phyloP scores from a whole-genome alignment of 2,329 filamentous ascomycete genomes.

The Didymella glomerata region DNA sequence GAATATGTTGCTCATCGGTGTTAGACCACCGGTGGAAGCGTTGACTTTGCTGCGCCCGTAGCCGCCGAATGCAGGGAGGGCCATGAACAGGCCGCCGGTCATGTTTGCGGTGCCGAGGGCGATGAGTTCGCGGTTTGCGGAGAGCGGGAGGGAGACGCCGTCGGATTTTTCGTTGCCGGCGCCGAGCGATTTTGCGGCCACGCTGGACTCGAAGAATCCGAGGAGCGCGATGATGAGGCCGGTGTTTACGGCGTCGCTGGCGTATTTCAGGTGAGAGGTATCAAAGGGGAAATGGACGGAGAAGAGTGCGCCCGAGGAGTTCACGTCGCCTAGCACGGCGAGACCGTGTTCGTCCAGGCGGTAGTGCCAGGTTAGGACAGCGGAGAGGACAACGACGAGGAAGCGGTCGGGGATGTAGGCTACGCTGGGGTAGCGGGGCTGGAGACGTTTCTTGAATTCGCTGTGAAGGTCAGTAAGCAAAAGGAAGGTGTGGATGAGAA shows the following conservation, averaged over 20 bases:
- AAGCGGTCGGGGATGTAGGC: conserved; percentile 94
- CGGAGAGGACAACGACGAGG: conserved; percentile 83
- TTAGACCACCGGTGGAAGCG: conserved; percentile 87
- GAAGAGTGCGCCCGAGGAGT: conserved; percentile 76
- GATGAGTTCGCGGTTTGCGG: conserved; percentile 91
- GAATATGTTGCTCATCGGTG: conserved; percentile 91
- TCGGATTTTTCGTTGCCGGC: conserved; percentile 62
- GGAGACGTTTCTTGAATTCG: conserved; percentile 80
- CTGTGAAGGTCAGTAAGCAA: conserved; percentile 44
- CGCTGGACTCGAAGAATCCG: conserved; percentile 98
- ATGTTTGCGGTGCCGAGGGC: conserved; percentile 90
- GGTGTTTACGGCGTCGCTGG: conserved; percentile 86
- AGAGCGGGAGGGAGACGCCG: conserved; percentile 81
- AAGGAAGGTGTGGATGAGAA: background rate
- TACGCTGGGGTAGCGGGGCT: conserved; percentile 79
- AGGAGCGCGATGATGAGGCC: conserved; percentile 92
- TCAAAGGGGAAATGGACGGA: conserved; percentile 87
- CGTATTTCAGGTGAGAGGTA: conserved; percentile 77
- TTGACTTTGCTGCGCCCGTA: conserved; percentile 98
- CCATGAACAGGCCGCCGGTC: conserved; percentile 90
- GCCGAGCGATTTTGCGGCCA: conserved; percentile 86
- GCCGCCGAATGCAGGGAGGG: conserved; percentile 91
- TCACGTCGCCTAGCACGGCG: conserved; percentile 81
- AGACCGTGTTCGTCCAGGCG: conserved; percentile 83
- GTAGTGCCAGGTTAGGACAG: conserved; percentile 78